A percentile compares a stretch with the other conserved stretches of the same genome.
Conservation (phyloP, 2,329 filamentous ascomycete genomes). For the Fusarium chuoi region DNA sequence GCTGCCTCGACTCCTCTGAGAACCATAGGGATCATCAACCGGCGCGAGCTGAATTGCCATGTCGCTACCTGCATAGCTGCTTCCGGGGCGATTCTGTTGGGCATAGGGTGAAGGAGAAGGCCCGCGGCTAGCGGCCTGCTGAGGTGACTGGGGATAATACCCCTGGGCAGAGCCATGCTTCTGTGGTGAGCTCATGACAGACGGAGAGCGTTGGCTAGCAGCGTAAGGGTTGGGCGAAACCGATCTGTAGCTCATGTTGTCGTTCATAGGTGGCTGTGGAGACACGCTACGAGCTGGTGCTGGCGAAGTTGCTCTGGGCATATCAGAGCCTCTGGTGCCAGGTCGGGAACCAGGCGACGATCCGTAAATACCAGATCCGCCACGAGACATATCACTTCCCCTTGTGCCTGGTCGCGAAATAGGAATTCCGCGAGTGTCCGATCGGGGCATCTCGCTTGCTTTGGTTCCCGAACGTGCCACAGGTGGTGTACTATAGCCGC, state of each 20-base stretch:
- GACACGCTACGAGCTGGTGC: conserved; percentile 72
- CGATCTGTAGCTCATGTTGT: conserved; percentile 56
- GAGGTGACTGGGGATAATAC: conserved; percentile 64
- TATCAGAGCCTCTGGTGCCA: conserved; percentile 67
- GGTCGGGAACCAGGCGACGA: conserved; percentile 62
- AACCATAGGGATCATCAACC: conserved; percentile 68
- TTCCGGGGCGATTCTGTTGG: conserved; percentile 61
- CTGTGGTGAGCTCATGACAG: conserved; percentile 54
- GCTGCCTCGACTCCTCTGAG: conserved; percentile 62
- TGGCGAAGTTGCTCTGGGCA: conserved; percentile 73
- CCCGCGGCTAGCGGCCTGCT: conserved; percentile 56
- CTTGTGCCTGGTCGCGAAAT: conserved; percentile 54
- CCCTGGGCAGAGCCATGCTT: conserved; percentile 61
- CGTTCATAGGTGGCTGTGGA: conserved; percentile 67
- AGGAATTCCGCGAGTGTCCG: conserved; percentile 44
- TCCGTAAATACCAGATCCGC: conserved; percentile 45
- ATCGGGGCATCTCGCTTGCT: conserved; percentile 36
- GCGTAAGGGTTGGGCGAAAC: conserved; percentile 73
- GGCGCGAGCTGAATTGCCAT: conserved; percentile 77
- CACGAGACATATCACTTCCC: conserved; percentile 50
- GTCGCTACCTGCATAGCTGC: conserved; percentile 61
- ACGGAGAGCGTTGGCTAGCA: conserved; percentile 50
- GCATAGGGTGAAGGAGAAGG: conserved; percentile 61
- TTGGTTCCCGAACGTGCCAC: conserved; percentile 39
- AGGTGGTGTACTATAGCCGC: conserved; percentile 34